A percentile compares a stretch with the other conserved stretches of the same genome.
Evolutionary conservation across 768 basidiomycete species (phyloP).

Genomic region (Collybia mongolica): DNA sequence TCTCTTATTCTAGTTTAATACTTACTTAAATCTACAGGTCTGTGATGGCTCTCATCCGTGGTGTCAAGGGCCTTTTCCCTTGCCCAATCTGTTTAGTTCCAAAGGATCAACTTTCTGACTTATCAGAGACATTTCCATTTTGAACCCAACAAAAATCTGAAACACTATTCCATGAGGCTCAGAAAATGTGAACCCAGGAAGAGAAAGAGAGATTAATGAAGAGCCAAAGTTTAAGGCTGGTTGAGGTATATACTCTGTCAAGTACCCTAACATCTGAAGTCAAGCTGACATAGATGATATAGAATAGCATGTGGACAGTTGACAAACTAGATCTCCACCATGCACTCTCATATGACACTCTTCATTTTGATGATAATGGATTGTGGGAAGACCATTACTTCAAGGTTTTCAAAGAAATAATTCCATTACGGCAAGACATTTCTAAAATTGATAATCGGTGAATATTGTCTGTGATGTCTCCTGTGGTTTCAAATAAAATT

Average conservation of each 20-base stretch:
- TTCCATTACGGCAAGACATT: background rate
- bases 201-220: background rate
- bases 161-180: background rate
- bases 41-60: background rate
- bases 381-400: conserved; percentile 31
- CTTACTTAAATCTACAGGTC: background rate
- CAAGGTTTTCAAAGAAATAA: conserved; percentile 19
- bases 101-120: conserved; percentile 17
- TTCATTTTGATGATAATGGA: conserved; percentile 32
- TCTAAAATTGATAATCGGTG: conserved; percentile 24
- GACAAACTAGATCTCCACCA: conserved; percentile 27
- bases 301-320: conserved; percentile 42
- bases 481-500: too few species aligned
- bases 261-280: background rate
- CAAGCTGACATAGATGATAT: background rate
- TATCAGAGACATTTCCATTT: conserved; percentile 12
- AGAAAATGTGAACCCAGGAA: background rate
- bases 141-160: conserved; percentile 17
- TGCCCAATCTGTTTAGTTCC: conserved; percentile 39
- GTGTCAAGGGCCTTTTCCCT: conserved; percentile 22
- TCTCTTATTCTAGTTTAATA: background rate
- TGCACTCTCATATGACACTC: conserved; percentile 34
- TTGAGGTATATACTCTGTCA: conserved; percentile 18
- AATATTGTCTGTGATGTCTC: conserved; percentile 1
- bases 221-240: conserved; percentile 13